These are phyloP conservation scores for Solanum neorickii DNA, from an alignment of 257 asterid genomes.

Conservation along the genomic window DNA sequence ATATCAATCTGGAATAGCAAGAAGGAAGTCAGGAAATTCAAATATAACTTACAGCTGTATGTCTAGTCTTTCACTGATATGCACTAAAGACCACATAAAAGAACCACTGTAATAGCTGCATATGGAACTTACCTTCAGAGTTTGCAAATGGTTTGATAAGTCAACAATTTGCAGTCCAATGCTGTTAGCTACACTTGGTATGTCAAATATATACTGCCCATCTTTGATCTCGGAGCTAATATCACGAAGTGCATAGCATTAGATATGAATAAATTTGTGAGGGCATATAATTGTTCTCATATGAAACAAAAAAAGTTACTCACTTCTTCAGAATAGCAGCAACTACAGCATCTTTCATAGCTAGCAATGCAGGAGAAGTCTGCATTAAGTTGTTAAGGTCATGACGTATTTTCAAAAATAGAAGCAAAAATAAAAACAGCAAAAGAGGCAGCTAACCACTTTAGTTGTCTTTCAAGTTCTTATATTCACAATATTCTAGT, in stretches of 20 bases:
- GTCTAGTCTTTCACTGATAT: not conserved
- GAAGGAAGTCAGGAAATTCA: not conserved
- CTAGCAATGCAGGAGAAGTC: conserved; percentile 73
- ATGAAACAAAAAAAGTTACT: conserved; percentile 12
- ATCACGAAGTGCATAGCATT: conserved; percentile 5
- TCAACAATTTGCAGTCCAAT: conserved; percentile 40
- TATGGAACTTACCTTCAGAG: conserved; percentile 46
- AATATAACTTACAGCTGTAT: not conserved
- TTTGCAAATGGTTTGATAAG: conserved; percentile 58
- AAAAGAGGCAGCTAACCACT: not conserved
- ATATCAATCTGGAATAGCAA: not conserved
- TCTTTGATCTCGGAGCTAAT: conserved; percentile 82
- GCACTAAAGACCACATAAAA: not conserved
- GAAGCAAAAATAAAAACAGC: not conserved
- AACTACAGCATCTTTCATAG: conserved; percentile 49
- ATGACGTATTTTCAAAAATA: not conserved
- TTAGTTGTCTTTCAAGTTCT: not conserved
- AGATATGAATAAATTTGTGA: not conserved
- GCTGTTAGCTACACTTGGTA: conserved; percentile 69
- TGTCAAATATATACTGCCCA: conserved; percentile 79
- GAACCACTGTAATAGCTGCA: not conserved
- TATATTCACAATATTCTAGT: not conserved
- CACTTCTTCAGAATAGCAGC: conserved; percentile 79
- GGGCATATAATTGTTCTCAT: conserved; percentile 3
- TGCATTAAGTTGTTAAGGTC: conserved; percentile 28